These are phyloP conservation scores for Biscutella laevigata DNA, from an alignment of 441 rosid species.

Conservation along the genomic window DNA sequence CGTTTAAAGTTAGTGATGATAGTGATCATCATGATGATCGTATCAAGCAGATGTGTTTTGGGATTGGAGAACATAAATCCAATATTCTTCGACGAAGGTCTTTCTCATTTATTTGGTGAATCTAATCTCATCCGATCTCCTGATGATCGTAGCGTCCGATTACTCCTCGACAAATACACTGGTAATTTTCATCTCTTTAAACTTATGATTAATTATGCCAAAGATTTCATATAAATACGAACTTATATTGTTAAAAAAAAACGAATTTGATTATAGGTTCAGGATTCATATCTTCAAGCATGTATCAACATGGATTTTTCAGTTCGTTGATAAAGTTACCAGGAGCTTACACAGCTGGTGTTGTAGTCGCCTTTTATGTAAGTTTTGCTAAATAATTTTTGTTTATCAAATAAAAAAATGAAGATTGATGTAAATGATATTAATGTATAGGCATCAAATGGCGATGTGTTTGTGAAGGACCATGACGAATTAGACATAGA, in stretches of 20 bases:
- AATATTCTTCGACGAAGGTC: constrained; percentile 58
- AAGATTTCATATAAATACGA: too few relatives aligned
- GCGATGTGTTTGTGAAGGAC: constrained; percentile 61
- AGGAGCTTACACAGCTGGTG: constrained; percentile 66
- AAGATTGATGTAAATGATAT: neutral
- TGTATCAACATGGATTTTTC: constrained; percentile 79
- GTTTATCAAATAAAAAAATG: neutral
- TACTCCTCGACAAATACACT: constrained; percentile 75
- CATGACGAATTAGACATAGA: constrained; percentile 93
- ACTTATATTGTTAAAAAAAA: too few relatives aligned
- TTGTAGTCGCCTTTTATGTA: constrained; percentile 84
- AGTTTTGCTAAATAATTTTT: constrained; percentile 13
- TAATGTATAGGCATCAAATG: constrained; percentile 65
- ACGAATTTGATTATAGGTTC: constrained; percentile 45
- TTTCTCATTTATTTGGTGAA: constrained; percentile 78
- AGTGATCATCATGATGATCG: neutral
- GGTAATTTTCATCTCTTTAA: constrained; percentile 31
- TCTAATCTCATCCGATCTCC: constrained; percentile 67
- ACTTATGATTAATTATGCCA: neutral
- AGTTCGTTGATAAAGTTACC: constrained; percentile 91
- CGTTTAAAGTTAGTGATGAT: neutral
- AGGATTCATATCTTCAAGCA: constrained; percentile 75
- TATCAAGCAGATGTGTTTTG: constrained; percentile 15
- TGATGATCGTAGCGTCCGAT: constrained; percentile 55
- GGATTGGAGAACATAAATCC: constrained; percentile 26